Evolutionary conservation across 352 stramenopile species (phyloP), one percentile per base, ranked within the genome.

Genomic region (Discostella stelligera): DNA sequence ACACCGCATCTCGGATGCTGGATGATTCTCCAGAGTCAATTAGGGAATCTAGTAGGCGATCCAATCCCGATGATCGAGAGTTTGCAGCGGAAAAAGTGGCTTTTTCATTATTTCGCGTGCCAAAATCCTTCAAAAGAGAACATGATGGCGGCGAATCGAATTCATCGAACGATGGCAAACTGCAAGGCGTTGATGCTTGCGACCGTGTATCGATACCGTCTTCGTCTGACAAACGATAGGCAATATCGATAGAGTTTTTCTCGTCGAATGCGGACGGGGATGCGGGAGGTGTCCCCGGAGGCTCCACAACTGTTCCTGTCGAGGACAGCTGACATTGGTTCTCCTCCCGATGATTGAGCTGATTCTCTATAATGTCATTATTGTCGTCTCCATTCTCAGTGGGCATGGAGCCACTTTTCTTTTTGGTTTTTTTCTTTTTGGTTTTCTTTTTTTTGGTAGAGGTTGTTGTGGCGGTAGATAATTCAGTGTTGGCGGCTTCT

Each of bases 381-480:
- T 58, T 10, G 7, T 44, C 37, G 1, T 44, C 37, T 8, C 37
- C 37, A 44, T 44, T 44, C 37, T 44, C 37, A 44, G 7, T 14
- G 37, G 7, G 2, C 2, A 44, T 0, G 7, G 11, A 3, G 7
- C 6, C 18, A n/a, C n/a, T 32, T 55, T 67, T 74, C 41, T 62
- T 74, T 23, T 61, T 74, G 27, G 2, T 32, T 25, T 74, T 74
- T 23, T 74, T 74, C 50, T 67, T 74, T 2, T 14, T 59, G 14
- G 13, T 61, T 18, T 74, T 66, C 58, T 66, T 66, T 9, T 66
- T 66, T 27, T 32, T 65, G 32, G 56, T 32, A 14, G 55, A 48
- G 11, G 25, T 44, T 20, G 3, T 30, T 11, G 10, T 41, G 55
- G 25, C 10, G 11, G 30, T 4, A 37, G 23, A 32, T 32, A 32